These are phyloP conservation scores for Darksidea phi DNA, from an alignment of 495 filamentous ascomycete genomes.

Conservation along the genomic window DNA sequence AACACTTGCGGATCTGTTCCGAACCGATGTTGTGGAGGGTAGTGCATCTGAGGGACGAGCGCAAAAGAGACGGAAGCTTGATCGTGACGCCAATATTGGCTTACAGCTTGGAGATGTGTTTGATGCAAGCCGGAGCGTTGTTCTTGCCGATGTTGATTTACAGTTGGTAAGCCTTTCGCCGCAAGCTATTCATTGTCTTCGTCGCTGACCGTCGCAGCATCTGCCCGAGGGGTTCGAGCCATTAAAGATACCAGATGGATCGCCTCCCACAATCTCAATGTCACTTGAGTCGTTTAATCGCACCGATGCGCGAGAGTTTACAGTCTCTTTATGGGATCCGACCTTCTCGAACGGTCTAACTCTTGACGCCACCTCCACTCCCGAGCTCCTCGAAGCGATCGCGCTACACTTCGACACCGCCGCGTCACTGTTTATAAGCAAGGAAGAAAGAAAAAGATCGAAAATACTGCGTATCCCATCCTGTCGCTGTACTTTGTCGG, in stretches of 20 bases:
- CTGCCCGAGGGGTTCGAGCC: neutral
- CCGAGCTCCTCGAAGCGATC: constrained; percentile 13
- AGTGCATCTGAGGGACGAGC: neutral
- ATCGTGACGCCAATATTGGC: neutral
- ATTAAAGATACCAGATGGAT: neutral
- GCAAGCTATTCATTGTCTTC: neutral
- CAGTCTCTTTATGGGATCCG: constrained; percentile 11
- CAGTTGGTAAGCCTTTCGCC: constrained; percentile 1
- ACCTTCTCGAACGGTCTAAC: constrained; percentile 3
- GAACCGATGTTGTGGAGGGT: neutral
- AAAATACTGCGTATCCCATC: constrained; percentile 6
- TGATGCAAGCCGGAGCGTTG: constrained; percentile 7
- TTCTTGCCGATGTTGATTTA: constrained; percentile 9
- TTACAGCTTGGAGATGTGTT: neutral
- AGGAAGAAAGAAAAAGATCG: constrained; percentile 6
- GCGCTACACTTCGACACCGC: constrained; percentile 13
- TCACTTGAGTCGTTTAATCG: constrained; percentile 23
- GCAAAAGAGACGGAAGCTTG: constrained; percentile 18
- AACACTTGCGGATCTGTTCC: neutral
- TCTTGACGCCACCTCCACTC: constrained; percentile 3
- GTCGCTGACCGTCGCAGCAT: neutral
- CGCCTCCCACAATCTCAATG: neutral
- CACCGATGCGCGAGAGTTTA: neutral
- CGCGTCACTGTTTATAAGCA: constrained; percentile 2
- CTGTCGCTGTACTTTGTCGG: constrained; percentile 12